Percentiles rank a stretch among this genome's conserved stretches.
Evolutionary conservation across 83 land plant species (phyloP).

Genomic region (Thuja plicata): DNA sequence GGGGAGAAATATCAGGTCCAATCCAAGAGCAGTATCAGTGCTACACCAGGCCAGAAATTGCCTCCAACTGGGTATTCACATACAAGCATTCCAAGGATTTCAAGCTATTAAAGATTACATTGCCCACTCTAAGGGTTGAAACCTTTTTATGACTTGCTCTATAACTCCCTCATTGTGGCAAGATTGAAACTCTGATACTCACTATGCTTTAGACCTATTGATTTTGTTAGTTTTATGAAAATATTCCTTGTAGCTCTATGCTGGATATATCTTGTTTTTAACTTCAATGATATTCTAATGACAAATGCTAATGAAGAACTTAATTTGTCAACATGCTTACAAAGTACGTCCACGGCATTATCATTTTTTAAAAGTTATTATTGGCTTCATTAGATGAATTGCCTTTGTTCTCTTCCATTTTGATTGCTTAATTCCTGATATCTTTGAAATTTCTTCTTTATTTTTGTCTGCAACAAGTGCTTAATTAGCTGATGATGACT

Average conservation of each 20-base stretch:
- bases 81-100: not conserved
- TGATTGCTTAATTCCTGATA: too few species aligned
- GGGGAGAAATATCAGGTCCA: not conserved
- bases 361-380: too few species aligned
- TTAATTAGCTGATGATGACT: too few species aligned
- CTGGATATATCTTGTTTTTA: too few species aligned
- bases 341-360: not conserved
- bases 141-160: not conserved
- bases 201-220: too few species aligned
- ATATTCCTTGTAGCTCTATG: not conserved
- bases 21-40: not conserved
- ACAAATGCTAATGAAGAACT: not conserved
- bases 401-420: too few species aligned
- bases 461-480: too few species aligned
- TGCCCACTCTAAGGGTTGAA: not conserved
- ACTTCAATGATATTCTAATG: not conserved
- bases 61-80: not conserved
- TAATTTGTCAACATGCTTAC: not conserved
- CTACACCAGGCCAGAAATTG: not conserved
- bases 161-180: not conserved
- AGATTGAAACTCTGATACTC: not conserved
- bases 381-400: too few species aligned
- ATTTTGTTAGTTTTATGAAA: not conserved
- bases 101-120: not conserved
- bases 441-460: too few species aligned